A percentile compares a stretch with the other conserved stretches of the same genome.
phyloP scores from a whole-genome alignment of 306 rosid species.

The Cyamopsis tetragonoloba region DNA sequence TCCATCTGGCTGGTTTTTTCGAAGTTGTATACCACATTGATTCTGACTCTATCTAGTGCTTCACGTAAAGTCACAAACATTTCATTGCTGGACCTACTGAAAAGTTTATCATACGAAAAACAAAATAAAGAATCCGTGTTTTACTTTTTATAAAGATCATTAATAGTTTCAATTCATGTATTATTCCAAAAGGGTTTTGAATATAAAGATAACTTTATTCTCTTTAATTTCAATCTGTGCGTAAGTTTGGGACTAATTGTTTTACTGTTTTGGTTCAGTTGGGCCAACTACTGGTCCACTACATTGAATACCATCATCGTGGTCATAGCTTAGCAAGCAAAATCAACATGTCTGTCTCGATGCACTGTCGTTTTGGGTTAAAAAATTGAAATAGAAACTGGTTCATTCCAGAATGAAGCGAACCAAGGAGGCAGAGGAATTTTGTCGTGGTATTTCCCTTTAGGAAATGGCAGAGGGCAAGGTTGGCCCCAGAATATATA shows the following conservation, averaged over 20 bases:
- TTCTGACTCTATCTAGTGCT: neutral
- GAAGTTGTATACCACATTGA: neutral
- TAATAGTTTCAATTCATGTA: neutral
- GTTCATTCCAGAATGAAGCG: slow-evolving; percentile 22
- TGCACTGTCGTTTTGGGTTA: slow-evolving; percentile 32
- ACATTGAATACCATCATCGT: slow-evolving; percentile 24
- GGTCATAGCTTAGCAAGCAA: slow-evolving; percentile 16
- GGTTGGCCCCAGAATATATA: slow-evolving; percentile 38
- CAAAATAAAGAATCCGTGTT: too few relatives aligned
- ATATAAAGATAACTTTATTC: neutral
- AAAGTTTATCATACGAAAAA: neutral
- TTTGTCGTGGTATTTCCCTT: slow-evolving; percentile 32
- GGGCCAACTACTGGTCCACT: slow-evolving; percentile 29
- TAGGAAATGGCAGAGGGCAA: slow-evolving; percentile 33
- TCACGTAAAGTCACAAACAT: neutral
- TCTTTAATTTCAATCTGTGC: too few relatives aligned
- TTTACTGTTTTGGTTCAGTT: neutral
- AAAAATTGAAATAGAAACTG: too few relatives aligned
- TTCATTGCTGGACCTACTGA: neutral
- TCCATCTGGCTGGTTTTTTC: neutral
- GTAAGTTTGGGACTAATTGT: too few relatives aligned
- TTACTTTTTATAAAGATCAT: neutral
- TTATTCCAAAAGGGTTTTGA: slow-evolving; percentile 3
- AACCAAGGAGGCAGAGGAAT: slow-evolving; percentile 16
- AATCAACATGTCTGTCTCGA: slow-evolving; percentile 36